Conservation (phyloP, 2,329 filamentous ascomycete species). For the Fusarium torreyae region DNA sequence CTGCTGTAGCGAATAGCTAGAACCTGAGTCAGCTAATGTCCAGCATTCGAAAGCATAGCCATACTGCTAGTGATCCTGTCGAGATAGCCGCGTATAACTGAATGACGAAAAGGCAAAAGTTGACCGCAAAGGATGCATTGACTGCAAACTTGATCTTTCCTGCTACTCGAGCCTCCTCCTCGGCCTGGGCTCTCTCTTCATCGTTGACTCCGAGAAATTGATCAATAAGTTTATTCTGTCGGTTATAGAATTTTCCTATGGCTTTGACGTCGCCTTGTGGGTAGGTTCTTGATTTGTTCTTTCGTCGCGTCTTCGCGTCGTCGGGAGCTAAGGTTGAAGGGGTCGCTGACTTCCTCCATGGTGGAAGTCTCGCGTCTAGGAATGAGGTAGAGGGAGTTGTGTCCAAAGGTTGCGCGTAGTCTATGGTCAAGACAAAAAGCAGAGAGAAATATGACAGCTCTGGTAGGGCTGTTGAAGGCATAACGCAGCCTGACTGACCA, state of each 20-base stretch:
- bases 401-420: neutral
- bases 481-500: too few species aligned
- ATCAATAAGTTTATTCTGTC: constrained; percentile 4
- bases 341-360: constrained; percentile 5
- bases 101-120: constrained; percentile 19
- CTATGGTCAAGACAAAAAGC: neutral
- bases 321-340: neutral
- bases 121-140: constrained; percentile 11
- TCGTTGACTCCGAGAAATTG: neutral
- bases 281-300: constrained; percentile 4
- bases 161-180: constrained; percentile 3
- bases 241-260: neutral
- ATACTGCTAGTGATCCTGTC: constrained; percentile 1
- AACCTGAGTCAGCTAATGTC: neutral
- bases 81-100: constrained; percentile 1
- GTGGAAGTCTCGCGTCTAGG: neutral
- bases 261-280: neutral
- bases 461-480: neutral
- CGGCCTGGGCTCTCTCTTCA: neutral
- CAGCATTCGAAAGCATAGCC: rapidly evolving
- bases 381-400: neutral
- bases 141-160: constrained; percentile 18
- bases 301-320: neutral
- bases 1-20: neutral
- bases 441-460: neutral